Evolutionary conservation across 176 grass and related monocot genomes (phyloP).

Genomic region (Raddia distichophylla): DNA sequence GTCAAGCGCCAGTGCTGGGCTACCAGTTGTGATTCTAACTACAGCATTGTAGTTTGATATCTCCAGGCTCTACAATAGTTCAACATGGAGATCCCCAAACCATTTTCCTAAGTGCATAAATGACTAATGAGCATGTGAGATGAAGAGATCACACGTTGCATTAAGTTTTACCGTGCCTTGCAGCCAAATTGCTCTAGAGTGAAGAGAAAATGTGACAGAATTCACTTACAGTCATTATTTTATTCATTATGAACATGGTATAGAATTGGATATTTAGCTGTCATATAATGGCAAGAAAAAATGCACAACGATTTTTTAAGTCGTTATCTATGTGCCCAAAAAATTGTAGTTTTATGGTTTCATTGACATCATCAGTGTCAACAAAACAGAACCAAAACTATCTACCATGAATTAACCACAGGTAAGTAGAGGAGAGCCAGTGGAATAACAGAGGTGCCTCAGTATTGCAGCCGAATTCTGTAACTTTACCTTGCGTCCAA

Average conservation of each 20-base stretch:
- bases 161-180: neutral
- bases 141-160: neutral
- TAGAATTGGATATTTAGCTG: neutral
- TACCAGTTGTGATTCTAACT: neutral
- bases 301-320: neutral
- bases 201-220: neutral
- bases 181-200: neutral
- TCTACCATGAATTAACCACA: neutral
- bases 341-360: neutral
- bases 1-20: neutral
- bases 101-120: neutral
- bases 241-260: neutral
- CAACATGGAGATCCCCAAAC: neutral
- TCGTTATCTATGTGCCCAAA: neutral
- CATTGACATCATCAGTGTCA: neutral
- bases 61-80: neutral
- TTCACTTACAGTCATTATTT: neutral
- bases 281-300: neutral
- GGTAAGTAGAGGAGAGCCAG: neutral
- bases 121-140: neutral
- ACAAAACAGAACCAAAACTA: neutral
- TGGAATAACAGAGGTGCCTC: neutral
- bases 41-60: neutral
- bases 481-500: conserved; percentile 85
- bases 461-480: neutral